Evolutionary conservation across 208 protist genomes (phyloP), one percentile per base, ranked within the genome.

Genomic region (Phytomonas sp.): DNA sequence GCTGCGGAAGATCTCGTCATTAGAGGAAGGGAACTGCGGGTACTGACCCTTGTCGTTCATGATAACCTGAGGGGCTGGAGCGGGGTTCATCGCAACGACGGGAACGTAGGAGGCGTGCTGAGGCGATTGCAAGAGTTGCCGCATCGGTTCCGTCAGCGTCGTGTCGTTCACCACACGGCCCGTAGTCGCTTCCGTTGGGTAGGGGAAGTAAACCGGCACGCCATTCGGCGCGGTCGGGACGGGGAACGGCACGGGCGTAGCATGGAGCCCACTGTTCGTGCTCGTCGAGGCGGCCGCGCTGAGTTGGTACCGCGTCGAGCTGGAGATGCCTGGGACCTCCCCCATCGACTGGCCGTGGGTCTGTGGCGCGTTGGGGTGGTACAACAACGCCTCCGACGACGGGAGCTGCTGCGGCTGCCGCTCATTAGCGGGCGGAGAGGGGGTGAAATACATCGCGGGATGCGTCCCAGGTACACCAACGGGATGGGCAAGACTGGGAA

Each of bases 1-100:
- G 75, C 87, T 89, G 51, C 84, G 87, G 43, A 88, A 67, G 51
- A 66, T 72, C n/a, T 78, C 75, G 56, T 83, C 73, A 40, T 72
- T 78, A 9, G 66, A 37, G 51, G 68, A 43, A 36, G 63, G 29
- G 40, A 63, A 59, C 4, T 70, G 17, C 1, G 31, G 43, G 63
- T 43, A 68, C 36, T 26, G 46, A 29, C 63, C 40, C 61, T 34
- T 43, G 68, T n/a, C 23, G 56, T 15, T 4, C 36, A 40, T 40
- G 6, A 4, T 9, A 4, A 40, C 36, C 36, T 9, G 6, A 9
- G 36, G 36, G 6, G 6, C 36, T 9, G 36, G 6, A 4, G 6
- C 36, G 6, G 36, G 36, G 6, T 4, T 9, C 36, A 40, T 40
- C 36, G 36, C 36, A 9, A 40, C 36, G 36, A 40, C 36, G 6